Base-by-base conservation (phyloP, 108 stramenopile species). In the Fistulifera pelliculosa region DNA sequence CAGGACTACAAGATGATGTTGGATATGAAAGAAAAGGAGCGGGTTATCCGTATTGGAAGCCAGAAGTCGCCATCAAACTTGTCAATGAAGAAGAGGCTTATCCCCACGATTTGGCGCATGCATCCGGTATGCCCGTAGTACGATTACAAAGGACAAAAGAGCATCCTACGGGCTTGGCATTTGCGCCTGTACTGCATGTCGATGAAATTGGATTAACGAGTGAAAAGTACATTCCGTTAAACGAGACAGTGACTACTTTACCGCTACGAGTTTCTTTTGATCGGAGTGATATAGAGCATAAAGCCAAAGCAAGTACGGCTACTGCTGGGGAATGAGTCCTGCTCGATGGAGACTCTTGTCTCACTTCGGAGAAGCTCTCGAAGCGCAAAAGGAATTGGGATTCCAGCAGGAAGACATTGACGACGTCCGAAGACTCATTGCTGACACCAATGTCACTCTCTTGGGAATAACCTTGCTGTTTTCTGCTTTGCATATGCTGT, bases 351-450 rank as follows among this genome's bases (percentile, higher is more conserved):
- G 85, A 10, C 70, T 91, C 15, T 58, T 90, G 57, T 71, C 65
- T 12, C 86, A 90, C 54, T 61, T 96, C 52, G 83, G 89, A 18
- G 49, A 75, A 43, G 66, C 80, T 1, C 54, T 96, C 17, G 85
- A 92, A 60, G 60, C 74, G n/a, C 86, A 90, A 64, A 76, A 79
- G 56, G 77, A 85, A 52, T 55, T 94, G 28, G 95, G 95, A 6
- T 96, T 96, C 70, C 81, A 88, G 23, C 87, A 94, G 51, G 78
- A 75, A 23, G 95, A 96, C 66, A 90, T 96, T 58, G 95, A 96
- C 52, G 95, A 96, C 56, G 24, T 76, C 11, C 61, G 69, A 6
- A 55, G 61, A 13, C 51, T 76, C 8, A 70, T 76, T 60, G 69
- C 74, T 8, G 74, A 76, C 51, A 76, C 74, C 8, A 76, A 96